phyloP scores from a whole-genome alignment of 192 early-diverging fungal species.

The Oehlia diaphana region DNA sequence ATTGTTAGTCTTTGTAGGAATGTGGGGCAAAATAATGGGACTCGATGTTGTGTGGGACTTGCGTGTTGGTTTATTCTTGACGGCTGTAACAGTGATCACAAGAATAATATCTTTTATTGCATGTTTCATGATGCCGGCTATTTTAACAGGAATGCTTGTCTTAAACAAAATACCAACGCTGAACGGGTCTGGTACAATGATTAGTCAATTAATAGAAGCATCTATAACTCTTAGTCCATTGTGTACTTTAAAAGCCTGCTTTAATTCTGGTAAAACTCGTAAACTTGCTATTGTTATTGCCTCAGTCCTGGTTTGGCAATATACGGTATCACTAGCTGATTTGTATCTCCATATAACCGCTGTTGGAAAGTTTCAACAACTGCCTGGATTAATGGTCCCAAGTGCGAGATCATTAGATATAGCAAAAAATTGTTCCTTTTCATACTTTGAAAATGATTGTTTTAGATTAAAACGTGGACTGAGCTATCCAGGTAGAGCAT shows the following conservation, averaged over 20 bases:
- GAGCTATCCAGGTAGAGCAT: neutral
- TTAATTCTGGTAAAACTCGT: neutral
- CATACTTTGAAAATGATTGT: neutral
- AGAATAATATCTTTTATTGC: neutral
- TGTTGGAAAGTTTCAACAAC: neutral
- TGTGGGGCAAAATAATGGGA: neutral
- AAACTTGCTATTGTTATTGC: neutral
- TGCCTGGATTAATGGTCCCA: neutral
- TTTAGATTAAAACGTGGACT: neutral
- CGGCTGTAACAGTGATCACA: neutral
- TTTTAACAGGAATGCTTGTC: neutral
- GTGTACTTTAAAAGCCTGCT: neutral
- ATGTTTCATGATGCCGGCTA: neutral
- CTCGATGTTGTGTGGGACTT: neutral
- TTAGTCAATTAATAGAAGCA: neutral
- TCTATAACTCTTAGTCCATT: neutral
- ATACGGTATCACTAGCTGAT: neutral
- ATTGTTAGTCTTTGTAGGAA: neutral
- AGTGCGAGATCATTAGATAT: neutral
- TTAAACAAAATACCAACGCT: neutral
- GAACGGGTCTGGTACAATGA: neutral
- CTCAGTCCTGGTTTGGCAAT: neutral
- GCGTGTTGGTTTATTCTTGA: neutral
- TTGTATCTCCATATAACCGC: neutral
- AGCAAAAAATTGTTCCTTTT: neutral